Evolutionary conservation across 2,329 filamentous ascomycete species (phyloP), one percentile per base, ranked within the genome.

Genomic region (Neofusicoccum ribis): DNA sequence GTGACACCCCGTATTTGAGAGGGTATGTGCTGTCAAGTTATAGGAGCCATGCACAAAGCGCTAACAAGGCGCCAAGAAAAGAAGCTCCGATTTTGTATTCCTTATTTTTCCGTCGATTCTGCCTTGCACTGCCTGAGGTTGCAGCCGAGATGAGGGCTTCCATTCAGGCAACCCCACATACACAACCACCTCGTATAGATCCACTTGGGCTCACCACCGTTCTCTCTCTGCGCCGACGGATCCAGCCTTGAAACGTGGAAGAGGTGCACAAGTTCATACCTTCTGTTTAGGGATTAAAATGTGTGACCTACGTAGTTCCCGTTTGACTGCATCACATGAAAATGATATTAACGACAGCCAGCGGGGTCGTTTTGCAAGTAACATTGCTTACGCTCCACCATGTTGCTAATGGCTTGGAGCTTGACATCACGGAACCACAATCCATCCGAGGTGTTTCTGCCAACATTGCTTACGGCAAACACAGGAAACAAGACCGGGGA

Each of bases 401-500:
- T 31, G 51, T 23, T 8, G n/a, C 39, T 20, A n/a, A 36, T 15
- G 61, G 34, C 11, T 12, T 54, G 31, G 20, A 43, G 9, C 46
- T 63, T 12, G 61, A 63, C 23, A 27, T 54, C 47, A 54, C 61
- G 2, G 12, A 44, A 9, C 12, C 46, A 0, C 27, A 51, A 11
- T 63, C 47, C 15, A 81, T 84, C 66, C 83, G 81, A 65, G 70
- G 74, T 64, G 80, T 80, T 14, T 77, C 82, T 4, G 77, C 77
- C 54, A 74, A 75, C 20, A 34, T 63, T 17, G 61, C 61, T 9
- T 54, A 54, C 39, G 61, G 61, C 8, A 63, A 86, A 89, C 75
- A 80, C 78, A 1, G 87, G 87, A 52, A 88, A 87, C 69, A 76
- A 80, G 44, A 84, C 84, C 7, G 78, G 82, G 37, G 80, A 84